Evolutionary conservation across 169 alveolate species (phyloP).

Genomic region (Plasmodium chabaudi): DNA sequence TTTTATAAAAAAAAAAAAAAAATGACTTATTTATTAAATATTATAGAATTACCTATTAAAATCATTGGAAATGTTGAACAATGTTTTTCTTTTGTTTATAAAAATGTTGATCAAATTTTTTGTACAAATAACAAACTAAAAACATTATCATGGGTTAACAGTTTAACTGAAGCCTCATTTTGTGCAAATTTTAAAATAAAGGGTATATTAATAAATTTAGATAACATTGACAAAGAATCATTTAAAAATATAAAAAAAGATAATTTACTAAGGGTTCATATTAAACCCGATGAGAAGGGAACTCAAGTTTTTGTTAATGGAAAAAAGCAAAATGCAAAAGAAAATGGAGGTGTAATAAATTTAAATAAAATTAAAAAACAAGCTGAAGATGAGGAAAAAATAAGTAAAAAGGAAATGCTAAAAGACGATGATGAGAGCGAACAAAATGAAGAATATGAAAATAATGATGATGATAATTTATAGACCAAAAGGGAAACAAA

Average conservation of each 20-base stretch:
- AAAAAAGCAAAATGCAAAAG: slow-evolving; percentile 21
- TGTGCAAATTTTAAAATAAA: slow-evolving; percentile 52
- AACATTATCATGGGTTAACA: slow-evolving; percentile 51
- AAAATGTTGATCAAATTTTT: slow-evolving; percentile 65
- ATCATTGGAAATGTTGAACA: slow-evolving; percentile 65
- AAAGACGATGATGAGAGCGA: slow-evolving; percentile 16
- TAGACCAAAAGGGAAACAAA: no score
- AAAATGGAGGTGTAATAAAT: slow-evolving; percentile 19
- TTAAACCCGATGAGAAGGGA: slow-evolving; percentile 37
- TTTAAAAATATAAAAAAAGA: slow-evolving; percentile 18
- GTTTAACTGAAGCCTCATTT: slow-evolving; percentile 53
- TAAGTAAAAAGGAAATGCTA: slow-evolving; percentile 1
- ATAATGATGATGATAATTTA: background rate
- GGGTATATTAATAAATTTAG: slow-evolving; percentile 32
- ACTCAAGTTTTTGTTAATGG: slow-evolving; percentile 60
- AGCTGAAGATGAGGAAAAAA: slow-evolving; percentile 52
- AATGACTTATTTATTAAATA: slow-evolving; percentile 49
- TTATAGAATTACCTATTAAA: slow-evolving; percentile 68
- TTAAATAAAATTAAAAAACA: slow-evolving; percentile 58
- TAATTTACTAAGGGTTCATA: slow-evolving; percentile 30
- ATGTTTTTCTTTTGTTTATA: slow-evolving; percentile 46
- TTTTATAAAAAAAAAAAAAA: slow-evolving; percentile 71
- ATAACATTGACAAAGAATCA: slow-evolving; percentile 18
- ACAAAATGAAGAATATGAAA: slow-evolving; percentile 1
- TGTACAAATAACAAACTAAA: slow-evolving; percentile 57